phyloP scores from a whole-genome alignment of 2,329 filamentous ascomycete species.

The Fusarium concolor region DNA sequence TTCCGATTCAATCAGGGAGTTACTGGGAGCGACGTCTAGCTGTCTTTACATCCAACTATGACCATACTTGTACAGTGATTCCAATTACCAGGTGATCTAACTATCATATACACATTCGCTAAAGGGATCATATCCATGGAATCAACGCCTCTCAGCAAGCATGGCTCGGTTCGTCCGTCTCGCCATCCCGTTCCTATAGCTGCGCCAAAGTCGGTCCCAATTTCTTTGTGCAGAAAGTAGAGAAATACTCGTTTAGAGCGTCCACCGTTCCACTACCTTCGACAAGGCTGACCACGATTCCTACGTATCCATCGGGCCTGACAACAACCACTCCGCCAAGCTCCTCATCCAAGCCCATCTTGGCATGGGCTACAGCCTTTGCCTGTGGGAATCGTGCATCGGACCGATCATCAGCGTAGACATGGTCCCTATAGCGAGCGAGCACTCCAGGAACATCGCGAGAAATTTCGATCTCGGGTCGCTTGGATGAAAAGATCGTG shows the following conservation, averaged over 20 bases:
- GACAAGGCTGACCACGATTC: constrained; percentile 76
- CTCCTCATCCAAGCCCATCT: constrained; percentile 82
- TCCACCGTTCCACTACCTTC: constrained; percentile 84
- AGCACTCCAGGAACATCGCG: constrained; percentile 77
- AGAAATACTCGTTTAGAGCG: constrained; percentile 85
- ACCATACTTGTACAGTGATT: background rate
- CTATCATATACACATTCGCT: constrained; percentile 3
- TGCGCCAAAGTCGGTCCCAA: constrained; percentile 52
- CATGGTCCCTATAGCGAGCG: constrained; percentile 80
- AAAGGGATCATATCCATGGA: background rate
- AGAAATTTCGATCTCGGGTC: constrained; percentile 77
- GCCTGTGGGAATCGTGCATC: constrained; percentile 77
- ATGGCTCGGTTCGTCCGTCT: background rate
- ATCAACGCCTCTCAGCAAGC: background rate
- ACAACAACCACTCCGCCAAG: constrained; percentile 85
- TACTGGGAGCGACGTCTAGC: too few species aligned
- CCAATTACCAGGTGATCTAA: background rate
- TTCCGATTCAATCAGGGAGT: too few species aligned
- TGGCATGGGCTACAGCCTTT: constrained; percentile 81
- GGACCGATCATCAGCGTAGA: constrained; percentile 88
- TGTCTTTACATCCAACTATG: too few species aligned
- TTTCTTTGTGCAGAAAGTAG: constrained; percentile 74
- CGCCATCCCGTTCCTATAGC: constrained; percentile 28
- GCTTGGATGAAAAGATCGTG: constrained; percentile 76
- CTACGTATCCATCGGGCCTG: constrained; percentile 88